These are phyloP conservation scores for Xerocomus brunneocitrinus DNA, from an alignment of 768 basidiomycete species.

Conservation along the genomic window DNA sequence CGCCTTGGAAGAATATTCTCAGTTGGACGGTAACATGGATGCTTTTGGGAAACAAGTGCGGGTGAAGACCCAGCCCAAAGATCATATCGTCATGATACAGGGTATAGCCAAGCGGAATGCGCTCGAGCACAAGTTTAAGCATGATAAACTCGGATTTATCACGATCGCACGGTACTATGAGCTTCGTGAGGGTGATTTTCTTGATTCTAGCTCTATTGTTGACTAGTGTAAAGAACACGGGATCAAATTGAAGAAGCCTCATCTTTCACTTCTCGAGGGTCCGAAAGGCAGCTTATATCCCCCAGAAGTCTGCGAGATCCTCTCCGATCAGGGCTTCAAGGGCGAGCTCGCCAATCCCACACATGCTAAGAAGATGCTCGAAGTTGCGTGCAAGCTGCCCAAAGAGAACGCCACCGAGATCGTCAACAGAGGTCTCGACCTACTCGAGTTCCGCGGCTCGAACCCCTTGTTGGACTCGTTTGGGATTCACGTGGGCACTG, in stretches of 20 bases:
- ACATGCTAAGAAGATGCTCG: conserved; percentile 47
- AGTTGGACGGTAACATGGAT: conserved; percentile 44
- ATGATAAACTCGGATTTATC: conserved; percentile 30
- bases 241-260: conserved; percentile 32
- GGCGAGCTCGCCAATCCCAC: conserved; percentile 45
- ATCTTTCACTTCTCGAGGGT: conserved; percentile 39
- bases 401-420: conserved; percentile 44
- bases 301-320: conserved; percentile 45
- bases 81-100: conserved; percentile 67
- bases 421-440: conserved; percentile 35
- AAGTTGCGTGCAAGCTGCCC: conserved; percentile 42
- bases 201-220: not conserved
- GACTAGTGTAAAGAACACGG: conserved; percentile 34
- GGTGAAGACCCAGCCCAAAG: conserved; percentile 57
- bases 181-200: conserved; percentile 29
- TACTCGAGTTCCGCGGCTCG: conserved; percentile 38
- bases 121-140: conserved; percentile 38
- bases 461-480: conserved; percentile 37
- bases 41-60: conserved; percentile 63
- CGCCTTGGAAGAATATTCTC: conserved; percentile 36
- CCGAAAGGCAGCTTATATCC: conserved; percentile 36
- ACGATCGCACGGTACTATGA: conserved; percentile 45
- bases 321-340: conserved; percentile 35
- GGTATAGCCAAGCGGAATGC: conserved; percentile 38
- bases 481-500: conserved; percentile 38